These are phyloP conservation scores for Leptographium radiaticola DNA, from an alignment of 2,329 filamentous ascomycete species.

Conservation along the genomic window DNA sequence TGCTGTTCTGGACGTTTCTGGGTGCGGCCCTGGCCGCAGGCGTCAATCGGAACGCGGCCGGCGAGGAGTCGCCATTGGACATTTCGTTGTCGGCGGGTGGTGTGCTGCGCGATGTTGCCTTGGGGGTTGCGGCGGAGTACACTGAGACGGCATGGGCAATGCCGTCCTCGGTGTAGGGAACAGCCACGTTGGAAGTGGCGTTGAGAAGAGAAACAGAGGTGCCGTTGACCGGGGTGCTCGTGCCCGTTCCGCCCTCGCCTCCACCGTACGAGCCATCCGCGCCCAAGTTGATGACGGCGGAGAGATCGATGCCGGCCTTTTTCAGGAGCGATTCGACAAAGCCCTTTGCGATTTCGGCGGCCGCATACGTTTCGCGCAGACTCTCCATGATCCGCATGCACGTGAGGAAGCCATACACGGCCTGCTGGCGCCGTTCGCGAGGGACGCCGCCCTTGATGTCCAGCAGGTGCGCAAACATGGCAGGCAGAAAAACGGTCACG, in stretches of 20 bases:
- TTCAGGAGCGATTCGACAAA: conserved; percentile 88
- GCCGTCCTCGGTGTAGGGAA: conserved; percentile 13
- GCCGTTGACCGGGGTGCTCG: conserved; percentile 9
- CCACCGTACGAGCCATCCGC: conserved; percentile 33
- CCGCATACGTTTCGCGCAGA: conserved; percentile 78
- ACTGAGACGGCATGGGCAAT: conserved; percentile 9
- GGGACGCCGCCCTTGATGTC: conserved; percentile 85
- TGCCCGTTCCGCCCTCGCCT: conserved; percentile 6
- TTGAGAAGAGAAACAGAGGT: conserved; percentile 12
- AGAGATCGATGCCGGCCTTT: conserved; percentile 69
- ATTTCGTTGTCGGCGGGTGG: conserved; percentile 33
- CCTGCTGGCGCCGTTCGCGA: conserved; percentile 57
- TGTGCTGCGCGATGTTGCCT: conserved; percentile 25
- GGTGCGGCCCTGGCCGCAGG: neutral
- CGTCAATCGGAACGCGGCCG: neutral
- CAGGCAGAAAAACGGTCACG: conserved; percentile 79
- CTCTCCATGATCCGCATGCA: conserved; percentile 89
- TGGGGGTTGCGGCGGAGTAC: conserved; percentile 9
- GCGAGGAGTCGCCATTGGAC: neutral
- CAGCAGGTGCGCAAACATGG: conserved; percentile 85
- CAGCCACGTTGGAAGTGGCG: conserved; percentile 12
- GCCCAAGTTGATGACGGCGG: conserved; percentile 21
- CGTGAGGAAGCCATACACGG: conserved; percentile 70
- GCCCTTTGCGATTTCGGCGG: conserved; percentile 89
- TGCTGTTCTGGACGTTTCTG: neutral